These are phyloP conservation scores for Clonostachys chloroleuca DNA, from an alignment of 2,329 filamentous ascomycete genomes.

Conservation along the genomic window DNA sequence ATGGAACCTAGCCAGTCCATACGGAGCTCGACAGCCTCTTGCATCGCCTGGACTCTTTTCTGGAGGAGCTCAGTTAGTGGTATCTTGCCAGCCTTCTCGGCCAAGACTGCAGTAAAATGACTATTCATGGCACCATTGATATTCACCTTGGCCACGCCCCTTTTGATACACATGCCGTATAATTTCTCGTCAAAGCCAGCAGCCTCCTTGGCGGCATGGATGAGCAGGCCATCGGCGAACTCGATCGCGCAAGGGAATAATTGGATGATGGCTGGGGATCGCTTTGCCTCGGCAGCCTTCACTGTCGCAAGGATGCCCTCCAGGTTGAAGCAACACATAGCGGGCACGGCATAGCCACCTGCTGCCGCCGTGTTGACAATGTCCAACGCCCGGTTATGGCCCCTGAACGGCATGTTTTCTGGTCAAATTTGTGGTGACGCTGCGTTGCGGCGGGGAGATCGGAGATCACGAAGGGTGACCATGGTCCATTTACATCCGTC, in stretches of 20 bases:
- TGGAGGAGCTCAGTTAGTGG: conserved; percentile 12
- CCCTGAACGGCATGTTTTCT: too few species aligned
- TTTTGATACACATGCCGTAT: too few species aligned
- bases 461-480: too few species aligned
- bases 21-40: conserved; percentile 6
- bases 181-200: conserved; percentile 7
- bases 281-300: conserved; percentile 61
- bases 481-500: too few species aligned
- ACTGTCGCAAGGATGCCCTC: conserved; percentile 66
- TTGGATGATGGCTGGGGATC: conserved; percentile 62
- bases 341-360: conserved; percentile 3
- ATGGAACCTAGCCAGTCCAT: conserved; percentile 7
- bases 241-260: conserved; percentile 69
- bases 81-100: conserved; percentile 6
- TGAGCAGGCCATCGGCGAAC: conserved; percentile 52
- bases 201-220: conserved; percentile 52
- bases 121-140: conserved; percentile 40
- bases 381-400: conserved; percentile 1
- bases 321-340: conserved; percentile 50
- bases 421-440: too few species aligned
- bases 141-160: conserved; percentile 33
- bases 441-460: too few species aligned
- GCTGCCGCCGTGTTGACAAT: conserved; percentile 4
- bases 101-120: conserved; percentile 1
- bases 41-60: conserved; percentile 7